These are phyloP conservation scores for Hypoxylon cercidicola DNA, from an alignment of 495 filamentous ascomycete genomes.

Conservation along the genomic window DNA sequence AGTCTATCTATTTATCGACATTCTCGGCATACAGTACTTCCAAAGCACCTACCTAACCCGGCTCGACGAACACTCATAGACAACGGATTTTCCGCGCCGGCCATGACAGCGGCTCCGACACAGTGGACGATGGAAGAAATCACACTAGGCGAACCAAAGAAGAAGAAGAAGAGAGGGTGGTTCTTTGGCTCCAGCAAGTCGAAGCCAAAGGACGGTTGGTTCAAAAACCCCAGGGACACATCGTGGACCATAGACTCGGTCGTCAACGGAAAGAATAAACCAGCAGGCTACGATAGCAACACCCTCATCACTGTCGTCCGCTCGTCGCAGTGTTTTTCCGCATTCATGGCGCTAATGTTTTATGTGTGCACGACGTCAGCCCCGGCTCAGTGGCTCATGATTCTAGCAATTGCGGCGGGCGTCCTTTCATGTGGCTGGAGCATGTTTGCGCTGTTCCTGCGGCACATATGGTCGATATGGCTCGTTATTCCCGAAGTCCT, in stretches of 20 bases:
- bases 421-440: slow-evolving; percentile 17
- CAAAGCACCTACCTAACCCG: background rate
- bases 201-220: background rate
- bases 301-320: slow-evolving; percentile 38
- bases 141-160: background rate
- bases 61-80: background rate
- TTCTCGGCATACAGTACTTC: no score
- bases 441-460: slow-evolving; percentile 23
- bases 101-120: background rate
- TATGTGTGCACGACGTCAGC: slow-evolving; percentile 28
- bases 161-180: background rate
- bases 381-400: slow-evolving; percentile 17
- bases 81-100: background rate
- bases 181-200: background rate
- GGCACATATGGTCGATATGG: slow-evolving; percentile 32
- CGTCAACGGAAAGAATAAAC: slow-evolving; percentile 21
- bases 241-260: slow-evolving; percentile 33
- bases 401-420: slow-evolving; percentile 1
- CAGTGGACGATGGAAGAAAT: background rate
- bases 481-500: slow-evolving; percentile 27
- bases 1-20: background rate
- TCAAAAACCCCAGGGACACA: slow-evolving; percentile 29
- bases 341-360: slow-evolving; percentile 14
- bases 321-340: slow-evolving; percentile 25
- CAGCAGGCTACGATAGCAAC: slow-evolving; percentile 38